Evolutionary conservation across 140 eudicot species (phyloP).

Genomic region (Cichorium intybus): DNA sequence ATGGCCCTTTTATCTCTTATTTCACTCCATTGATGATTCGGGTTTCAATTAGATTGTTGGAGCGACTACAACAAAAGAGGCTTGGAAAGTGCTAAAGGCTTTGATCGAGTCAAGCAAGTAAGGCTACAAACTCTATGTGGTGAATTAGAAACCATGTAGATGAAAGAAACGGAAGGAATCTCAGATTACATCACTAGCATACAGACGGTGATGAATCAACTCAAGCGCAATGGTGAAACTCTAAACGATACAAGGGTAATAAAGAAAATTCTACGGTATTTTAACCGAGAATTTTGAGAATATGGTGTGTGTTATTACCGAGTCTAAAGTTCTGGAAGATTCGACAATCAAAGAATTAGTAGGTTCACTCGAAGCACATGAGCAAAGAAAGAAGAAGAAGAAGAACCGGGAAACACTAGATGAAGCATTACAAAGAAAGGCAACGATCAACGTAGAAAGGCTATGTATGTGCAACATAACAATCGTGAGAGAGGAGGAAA

Average conservation of each 20-base stretch:
- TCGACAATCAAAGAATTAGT: background rate
- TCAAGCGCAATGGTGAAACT: slow-evolving; percentile 5
- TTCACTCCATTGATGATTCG: background rate
- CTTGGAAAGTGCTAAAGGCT: slow-evolving; percentile 17
- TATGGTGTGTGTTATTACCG: slow-evolving; percentile 13
- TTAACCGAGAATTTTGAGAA: slow-evolving; percentile 1
- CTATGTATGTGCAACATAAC: no score
- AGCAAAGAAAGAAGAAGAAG: slow-evolving; percentile 17
- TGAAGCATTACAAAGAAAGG: slow-evolving; percentile 15
- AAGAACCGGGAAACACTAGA: no score
- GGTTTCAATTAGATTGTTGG: slow-evolving; percentile 4
- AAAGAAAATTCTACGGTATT: slow-evolving; percentile 10
- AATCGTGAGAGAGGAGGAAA: no score
- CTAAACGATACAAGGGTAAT: background rate
- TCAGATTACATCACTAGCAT: slow-evolving; percentile 4
- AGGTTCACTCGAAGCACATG: slow-evolving; percentile 14
- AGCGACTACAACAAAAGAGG: slow-evolving; percentile 4
- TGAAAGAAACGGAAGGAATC: slow-evolving; percentile 14
- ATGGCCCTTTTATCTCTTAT: background rate
- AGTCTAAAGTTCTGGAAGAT: slow-evolving; percentile 3
- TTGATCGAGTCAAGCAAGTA: slow-evolving; percentile 8
- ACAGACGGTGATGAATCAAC: slow-evolving; percentile 17
- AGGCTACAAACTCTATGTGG: slow-evolving; percentile 16
- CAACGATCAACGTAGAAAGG: no score
- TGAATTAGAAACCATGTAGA: slow-evolving; percentile 4